Conservation (phyloP, 2,329 filamentous ascomycete genomes). For the Albifimbria verrucaria region DNA sequence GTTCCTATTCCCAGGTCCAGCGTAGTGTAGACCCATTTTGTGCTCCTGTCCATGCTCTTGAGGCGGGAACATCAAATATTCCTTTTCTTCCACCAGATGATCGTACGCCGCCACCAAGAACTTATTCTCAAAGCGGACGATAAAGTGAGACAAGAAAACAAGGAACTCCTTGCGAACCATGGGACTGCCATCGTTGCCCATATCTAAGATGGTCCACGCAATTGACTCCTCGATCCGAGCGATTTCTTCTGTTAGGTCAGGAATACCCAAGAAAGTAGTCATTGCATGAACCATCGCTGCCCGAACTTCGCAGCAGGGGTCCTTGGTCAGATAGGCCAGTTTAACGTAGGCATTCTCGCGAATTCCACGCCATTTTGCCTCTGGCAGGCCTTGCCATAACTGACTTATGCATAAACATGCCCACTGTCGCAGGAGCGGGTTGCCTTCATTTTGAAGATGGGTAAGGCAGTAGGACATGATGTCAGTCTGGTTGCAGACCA, state of each 20-base stretch:
- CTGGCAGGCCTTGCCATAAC: constrained; percentile 84
- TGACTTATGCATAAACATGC: constrained; percentile 93
- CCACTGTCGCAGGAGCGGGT: constrained; percentile 89
- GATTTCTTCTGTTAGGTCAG: constrained; percentile 86
- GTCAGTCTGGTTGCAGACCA: constrained; percentile 85
- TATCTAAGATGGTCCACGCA: constrained; percentile 82
- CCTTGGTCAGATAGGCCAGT: constrained; percentile 75
- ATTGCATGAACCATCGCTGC: constrained; percentile 91
- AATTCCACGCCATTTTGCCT: constrained; percentile 96
- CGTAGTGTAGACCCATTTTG: constrained; percentile 62
- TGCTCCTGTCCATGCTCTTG: constrained; percentile 54
- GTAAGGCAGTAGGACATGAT: constrained; percentile 84
- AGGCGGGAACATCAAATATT: constrained; percentile 58
- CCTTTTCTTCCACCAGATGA: constrained; percentile 79
- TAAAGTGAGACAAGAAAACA: constrained; percentile 90
- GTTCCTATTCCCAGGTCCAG: constrained; percentile 52
- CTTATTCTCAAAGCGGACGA: constrained; percentile 85
- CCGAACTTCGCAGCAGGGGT: constrained; percentile 87
- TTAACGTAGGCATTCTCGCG: constrained; percentile 79
- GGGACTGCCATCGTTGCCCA: constrained; percentile 91
- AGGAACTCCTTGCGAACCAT: constrained; percentile 91
- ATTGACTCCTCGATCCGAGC: constrained; percentile 88
- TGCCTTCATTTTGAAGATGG: constrained; percentile 82
- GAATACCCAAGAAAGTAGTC: constrained; percentile 91
- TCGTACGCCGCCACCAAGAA: constrained; percentile 92